Conservation (phyloP, 176 grass and related monocot genomes). For the Zea mays region DNA sequence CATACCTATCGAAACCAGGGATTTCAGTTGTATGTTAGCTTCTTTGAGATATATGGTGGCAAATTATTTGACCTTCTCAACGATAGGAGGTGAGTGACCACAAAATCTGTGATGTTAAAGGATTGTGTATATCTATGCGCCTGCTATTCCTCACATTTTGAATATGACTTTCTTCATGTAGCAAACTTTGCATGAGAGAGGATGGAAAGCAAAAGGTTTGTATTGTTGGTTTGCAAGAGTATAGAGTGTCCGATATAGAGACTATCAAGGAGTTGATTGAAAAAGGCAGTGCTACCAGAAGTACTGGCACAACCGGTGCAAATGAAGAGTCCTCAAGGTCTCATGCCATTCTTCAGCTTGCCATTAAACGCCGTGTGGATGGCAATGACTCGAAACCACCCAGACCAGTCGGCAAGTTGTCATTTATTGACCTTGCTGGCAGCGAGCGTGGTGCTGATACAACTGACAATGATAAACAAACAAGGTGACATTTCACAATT, state of each 20-base stretch:
- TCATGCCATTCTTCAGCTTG: constrained; percentile 99
- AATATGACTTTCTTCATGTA: constrained; percentile 37
- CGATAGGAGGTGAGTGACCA: constrained; percentile 69
- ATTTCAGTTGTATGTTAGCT: constrained; percentile 89
- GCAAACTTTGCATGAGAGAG: constrained; percentile 99
- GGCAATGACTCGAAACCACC: constrained; percentile 75
- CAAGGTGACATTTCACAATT: constrained; percentile 57
- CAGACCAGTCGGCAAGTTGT: constrained; percentile 76
- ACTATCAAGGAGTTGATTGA: constrained; percentile 94
- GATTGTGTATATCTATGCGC: background rate
- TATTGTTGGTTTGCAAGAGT: constrained; percentile 94
- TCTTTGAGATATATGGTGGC: constrained; percentile 99
- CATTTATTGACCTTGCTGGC: constrained; percentile 96
- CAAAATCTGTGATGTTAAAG: constrained; percentile 8
- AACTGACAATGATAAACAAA: constrained; percentile 97
- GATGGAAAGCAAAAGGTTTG: constrained; percentile 99
- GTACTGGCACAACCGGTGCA: constrained; percentile 92
- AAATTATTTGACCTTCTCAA: constrained; percentile 97
- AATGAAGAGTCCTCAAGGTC: constrained; percentile 97
- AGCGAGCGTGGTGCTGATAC: constrained; percentile 99
- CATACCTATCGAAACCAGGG: constrained; percentile 92
- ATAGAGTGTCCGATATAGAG: constrained; percentile 80
- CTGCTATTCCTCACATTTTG: constrained; percentile 19
- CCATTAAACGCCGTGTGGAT: constrained; percentile 81
- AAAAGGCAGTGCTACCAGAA: constrained; percentile 89